These are phyloP conservation scores for Suillus sp. DNA, from an alignment of 768 basidiomycete genomes.

Conservation along the genomic window DNA sequence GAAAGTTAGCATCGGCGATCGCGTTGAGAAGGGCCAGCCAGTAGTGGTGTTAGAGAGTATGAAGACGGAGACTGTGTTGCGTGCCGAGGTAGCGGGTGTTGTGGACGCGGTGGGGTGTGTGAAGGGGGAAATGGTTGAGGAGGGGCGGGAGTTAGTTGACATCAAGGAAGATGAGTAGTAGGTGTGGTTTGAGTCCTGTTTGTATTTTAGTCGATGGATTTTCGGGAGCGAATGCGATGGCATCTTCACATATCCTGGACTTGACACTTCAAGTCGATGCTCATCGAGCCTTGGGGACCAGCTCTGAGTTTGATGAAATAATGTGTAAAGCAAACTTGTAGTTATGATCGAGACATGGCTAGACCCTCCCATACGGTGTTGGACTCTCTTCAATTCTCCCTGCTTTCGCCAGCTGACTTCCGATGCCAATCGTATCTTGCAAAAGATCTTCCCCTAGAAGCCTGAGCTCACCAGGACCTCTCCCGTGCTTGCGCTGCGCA, in stretches of 20 bases:
- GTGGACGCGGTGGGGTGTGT: conserved; percentile 73
- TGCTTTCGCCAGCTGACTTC: conserved; percentile 48
- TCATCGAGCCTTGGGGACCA: background rate
- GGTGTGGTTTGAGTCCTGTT: background rate
- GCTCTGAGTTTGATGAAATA: background rate
- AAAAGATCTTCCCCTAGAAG: conserved; percentile 66
- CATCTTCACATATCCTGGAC: background rate
- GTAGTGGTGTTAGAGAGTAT: conserved; percentile 91
- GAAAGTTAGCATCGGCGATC: conserved; percentile 73
- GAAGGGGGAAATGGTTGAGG: conserved; percentile 91
- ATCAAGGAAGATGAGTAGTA: conserved; percentile 48
- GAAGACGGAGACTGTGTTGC: conserved; percentile 94
- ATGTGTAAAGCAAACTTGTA: background rate
- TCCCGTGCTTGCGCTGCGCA: conserved; percentile 42
- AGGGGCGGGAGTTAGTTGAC: conserved; percentile 77
- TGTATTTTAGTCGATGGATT: conserved; percentile 3
- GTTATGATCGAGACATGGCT: background rate
- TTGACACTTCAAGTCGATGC: background rate
- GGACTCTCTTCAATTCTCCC: conserved; percentile 66
- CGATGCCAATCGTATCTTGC: conserved; percentile 65
- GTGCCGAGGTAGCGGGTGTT: conserved; percentile 67
- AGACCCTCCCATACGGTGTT: conserved; percentile 46
- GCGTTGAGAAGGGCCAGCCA: conserved; percentile 77
- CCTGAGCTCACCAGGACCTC: conserved; percentile 39
- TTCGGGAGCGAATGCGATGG: background rate